A percentile compares a stretch with the other conserved stretches of the same genome.
Conservation (phyloP, 176 grass and related monocot genomes). For the Zoysia pacifica region DNA sequence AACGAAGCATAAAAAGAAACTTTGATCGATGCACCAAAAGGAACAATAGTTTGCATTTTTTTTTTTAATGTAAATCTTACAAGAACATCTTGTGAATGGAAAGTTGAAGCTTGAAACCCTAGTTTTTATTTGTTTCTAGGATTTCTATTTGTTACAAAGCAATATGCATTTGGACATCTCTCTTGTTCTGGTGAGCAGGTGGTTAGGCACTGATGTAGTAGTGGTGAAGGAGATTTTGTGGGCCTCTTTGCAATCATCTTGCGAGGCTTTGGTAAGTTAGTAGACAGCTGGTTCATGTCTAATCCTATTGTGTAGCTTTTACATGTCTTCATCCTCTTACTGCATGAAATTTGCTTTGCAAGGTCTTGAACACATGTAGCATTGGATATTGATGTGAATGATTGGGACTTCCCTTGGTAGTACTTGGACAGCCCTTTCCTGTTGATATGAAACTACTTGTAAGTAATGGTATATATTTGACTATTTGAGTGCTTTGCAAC, state of each 20-base stretch:
- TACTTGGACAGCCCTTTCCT: conserved; percentile 68
- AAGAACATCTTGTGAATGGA: conserved; percentile 1
- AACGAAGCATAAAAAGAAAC: conserved; percentile 23
- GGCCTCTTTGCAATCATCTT: conserved; percentile 68
- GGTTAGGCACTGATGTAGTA: conserved; percentile 36
- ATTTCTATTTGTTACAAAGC: conserved; percentile 15
- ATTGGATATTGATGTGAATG: conserved; percentile 56
- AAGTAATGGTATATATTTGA: not conserved
- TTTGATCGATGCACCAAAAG: not conserved
- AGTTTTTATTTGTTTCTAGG: conserved; percentile 8
- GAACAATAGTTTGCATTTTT: conserved; percentile 6
- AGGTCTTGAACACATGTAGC: conserved; percentile 56
- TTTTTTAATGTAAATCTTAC: not conserved
- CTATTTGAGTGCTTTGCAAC: conserved; percentile 13
- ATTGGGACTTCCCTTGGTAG: conserved; percentile 71
- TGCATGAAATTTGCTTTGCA: conserved; percentile 57
- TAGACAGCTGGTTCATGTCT: conserved; percentile 49
- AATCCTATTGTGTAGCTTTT: conserved; percentile 61
- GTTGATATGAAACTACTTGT: conserved; percentile 17
- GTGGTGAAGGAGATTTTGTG: conserved; percentile 53
- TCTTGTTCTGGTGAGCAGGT: conserved; percentile 28
- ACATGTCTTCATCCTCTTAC: conserved; percentile 70
- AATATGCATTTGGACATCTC: conserved; percentile 37
- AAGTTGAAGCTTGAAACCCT: conserved; percentile 10
- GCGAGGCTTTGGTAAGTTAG: conserved; percentile 32